phyloP scores from a whole-genome alignment of 176 grass and related monocot genomes.

The Juncus inflexus region DNA sequence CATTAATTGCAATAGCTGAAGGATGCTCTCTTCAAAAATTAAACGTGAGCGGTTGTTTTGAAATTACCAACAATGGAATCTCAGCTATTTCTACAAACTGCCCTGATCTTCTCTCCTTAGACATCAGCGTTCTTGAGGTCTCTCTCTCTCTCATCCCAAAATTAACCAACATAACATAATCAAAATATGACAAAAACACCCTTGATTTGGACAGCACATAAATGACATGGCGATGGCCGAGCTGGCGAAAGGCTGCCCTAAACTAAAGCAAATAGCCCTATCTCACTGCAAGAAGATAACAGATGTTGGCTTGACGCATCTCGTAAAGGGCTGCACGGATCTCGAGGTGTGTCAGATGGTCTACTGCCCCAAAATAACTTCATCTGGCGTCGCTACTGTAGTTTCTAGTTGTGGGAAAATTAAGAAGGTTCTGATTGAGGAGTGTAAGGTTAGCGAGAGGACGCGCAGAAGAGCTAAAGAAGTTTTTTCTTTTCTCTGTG shows the following conservation, averaged over 20 bases:
- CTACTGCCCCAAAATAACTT: constrained; percentile 56
- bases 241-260: constrained; percentile 50
- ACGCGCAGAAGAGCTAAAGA: constrained; percentile 53
- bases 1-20: constrained; percentile 55
- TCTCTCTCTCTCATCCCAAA: neutral
- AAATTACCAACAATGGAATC: constrained; percentile 68
- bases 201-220: constrained; percentile 36
- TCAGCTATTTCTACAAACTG: constrained; percentile 65
- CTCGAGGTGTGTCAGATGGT: constrained; percentile 67
- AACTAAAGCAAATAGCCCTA: constrained; percentile 63
- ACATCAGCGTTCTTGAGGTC: constrained; percentile 76
- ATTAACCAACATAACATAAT: constrained; percentile 1
- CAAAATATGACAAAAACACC: neutral
- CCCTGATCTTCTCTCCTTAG: constrained; percentile 65
- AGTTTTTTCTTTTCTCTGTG: constrained; percentile 54
- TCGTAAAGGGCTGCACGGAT: constrained; percentile 48
- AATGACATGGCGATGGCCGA: constrained; percentile 70
- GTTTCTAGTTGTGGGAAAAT: constrained; percentile 59
- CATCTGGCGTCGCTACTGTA: constrained; percentile 60
- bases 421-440: constrained; percentile 78
- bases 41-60: constrained; percentile 58
- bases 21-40: constrained; percentile 60
- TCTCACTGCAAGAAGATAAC: constrained; percentile 63
- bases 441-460: constrained; percentile 74
- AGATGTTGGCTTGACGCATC: constrained; percentile 61